Percentiles rank a stretch among this genome's conserved stretches.
These are phyloP conservation scores for Scalesia atractyloides DNA, from an alignment of 129 eudicot genomes.

Conservation along the genomic window DNA sequence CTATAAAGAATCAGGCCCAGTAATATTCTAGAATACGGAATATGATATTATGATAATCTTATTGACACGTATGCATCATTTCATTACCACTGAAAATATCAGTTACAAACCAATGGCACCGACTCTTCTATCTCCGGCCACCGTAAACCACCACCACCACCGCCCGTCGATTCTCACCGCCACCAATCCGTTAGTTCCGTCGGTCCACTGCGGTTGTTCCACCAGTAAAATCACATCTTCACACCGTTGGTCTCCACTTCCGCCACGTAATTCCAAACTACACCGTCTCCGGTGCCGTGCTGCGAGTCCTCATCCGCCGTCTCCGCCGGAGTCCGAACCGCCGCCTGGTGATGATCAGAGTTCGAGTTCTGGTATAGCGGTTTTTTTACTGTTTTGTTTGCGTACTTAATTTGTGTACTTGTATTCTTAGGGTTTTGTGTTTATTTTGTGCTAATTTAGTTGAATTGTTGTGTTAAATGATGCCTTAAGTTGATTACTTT, in stretches of 20 bases:
- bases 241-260: constrained; percentile 12
- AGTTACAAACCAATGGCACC: constrained; percentile 27
- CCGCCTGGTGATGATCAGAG: constrained; percentile 30
- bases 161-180: constrained; percentile 18
- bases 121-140: constrained; percentile 29
- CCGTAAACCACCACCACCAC: constrained; percentile 31
- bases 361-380: constrained; percentile 22
- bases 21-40: constrained; percentile 1
- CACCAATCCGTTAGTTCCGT: neutral
- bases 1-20: neutral
- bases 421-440: constrained; percentile 8
- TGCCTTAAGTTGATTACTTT: neutral
- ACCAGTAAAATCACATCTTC: constrained; percentile 2
- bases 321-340: constrained; percentile 37
- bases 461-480: neutral
- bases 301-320: constrained; percentile 25
- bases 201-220: neutral
- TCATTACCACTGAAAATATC: constrained; percentile 22
- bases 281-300: constrained; percentile 33
- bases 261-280: constrained; percentile 5
- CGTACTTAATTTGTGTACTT: neutral
- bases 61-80: neutral
- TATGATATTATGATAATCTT: neutral
- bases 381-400: neutral
- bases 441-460: neutral